phyloP scores from a whole-genome alignment of 306 rosid genomes.

The Begonia fuchsioides region DNA sequence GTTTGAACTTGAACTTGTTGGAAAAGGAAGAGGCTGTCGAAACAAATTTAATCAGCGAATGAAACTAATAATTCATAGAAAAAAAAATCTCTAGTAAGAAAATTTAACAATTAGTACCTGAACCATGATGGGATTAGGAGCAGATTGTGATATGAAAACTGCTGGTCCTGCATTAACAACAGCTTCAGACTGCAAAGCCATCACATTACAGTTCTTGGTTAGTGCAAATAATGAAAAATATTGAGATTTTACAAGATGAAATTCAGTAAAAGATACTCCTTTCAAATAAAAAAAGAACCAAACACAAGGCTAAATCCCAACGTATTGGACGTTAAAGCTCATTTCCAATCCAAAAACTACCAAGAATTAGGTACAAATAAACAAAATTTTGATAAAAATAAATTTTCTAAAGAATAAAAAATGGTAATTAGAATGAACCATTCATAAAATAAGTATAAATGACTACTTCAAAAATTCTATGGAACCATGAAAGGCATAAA shows the following conservation, averaged over 20 bases:
- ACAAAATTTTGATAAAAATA: too few species aligned
- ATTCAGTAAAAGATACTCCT: too few species aligned
- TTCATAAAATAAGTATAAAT: too few species aligned
- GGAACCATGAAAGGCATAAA: too few species aligned
- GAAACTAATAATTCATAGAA: constrained; percentile 9
- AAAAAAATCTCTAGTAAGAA: constrained; percentile 1
- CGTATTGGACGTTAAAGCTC: too few species aligned
- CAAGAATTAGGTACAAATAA: too few species aligned
- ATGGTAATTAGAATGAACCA: too few species aligned
- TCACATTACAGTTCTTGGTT: constrained; percentile 10
- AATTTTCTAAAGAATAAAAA: too few species aligned
- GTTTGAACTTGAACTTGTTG: constrained; percentile 56
- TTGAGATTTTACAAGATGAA: too few species aligned
- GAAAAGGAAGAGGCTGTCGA: constrained; percentile 87
- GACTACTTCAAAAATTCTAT: too few species aligned
- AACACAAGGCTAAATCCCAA: not conserved
- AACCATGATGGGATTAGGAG: constrained; percentile 97
- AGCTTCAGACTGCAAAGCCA: constrained; percentile 67
- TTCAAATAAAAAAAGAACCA: not conserved
- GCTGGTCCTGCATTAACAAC: constrained; percentile 97
- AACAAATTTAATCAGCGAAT: constrained; percentile 33
- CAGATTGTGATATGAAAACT: constrained; percentile 75
- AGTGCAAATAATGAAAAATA: too few species aligned
- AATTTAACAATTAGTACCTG: constrained; percentile 33
- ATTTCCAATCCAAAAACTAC: too few species aligned